Percentiles rank a stretch among this genome's conserved stretches.
Evolutionary conservation across 2,329 filamentous ascomycete species (phyloP).

Genomic region (Tolypocladium cylindrosporum): DNA sequence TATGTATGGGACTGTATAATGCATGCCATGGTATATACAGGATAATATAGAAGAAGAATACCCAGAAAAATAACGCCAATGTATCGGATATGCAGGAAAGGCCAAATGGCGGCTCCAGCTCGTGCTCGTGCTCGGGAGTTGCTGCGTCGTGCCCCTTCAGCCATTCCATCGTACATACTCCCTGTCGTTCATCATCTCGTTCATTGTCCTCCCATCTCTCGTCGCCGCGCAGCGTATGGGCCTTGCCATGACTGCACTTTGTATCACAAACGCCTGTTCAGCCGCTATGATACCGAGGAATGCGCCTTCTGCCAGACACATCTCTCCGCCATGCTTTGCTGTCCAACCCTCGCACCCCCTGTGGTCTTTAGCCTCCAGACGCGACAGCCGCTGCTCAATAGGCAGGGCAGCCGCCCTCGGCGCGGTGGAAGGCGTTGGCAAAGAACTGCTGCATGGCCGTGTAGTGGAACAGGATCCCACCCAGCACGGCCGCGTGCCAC

Average conservation of each 20-base stretch:
- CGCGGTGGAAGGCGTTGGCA: constrained; percentile 61
- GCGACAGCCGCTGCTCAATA: constrained; percentile 25
- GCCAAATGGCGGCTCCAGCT: background rate
- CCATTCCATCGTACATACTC: background rate
- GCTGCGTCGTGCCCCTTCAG: background rate
- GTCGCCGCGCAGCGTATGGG: background rate
- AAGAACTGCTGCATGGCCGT: constrained; percentile 95
- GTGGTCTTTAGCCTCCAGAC: background rate
- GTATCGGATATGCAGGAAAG: background rate
- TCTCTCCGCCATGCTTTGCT: background rate
- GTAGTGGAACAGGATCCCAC: constrained; percentile 96
- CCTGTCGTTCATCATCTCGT: background rate
- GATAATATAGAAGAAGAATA: background rate
- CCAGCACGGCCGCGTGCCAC: constrained; percentile 91
- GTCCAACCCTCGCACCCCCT: background rate
- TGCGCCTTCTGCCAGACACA: background rate
- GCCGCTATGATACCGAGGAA: background rate
- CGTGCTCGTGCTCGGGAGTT: background rate
- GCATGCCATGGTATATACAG: background rate
- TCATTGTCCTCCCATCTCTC: background rate
- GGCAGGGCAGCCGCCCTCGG: constrained; percentile 46
- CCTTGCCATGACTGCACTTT: background rate
- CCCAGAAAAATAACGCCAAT: background rate
- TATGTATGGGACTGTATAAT: background rate
- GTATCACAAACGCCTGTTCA: background rate